phyloP scores from a whole-genome alignment of 768 basidiomycete species.

The Gymnopilus dilepis region DNA sequence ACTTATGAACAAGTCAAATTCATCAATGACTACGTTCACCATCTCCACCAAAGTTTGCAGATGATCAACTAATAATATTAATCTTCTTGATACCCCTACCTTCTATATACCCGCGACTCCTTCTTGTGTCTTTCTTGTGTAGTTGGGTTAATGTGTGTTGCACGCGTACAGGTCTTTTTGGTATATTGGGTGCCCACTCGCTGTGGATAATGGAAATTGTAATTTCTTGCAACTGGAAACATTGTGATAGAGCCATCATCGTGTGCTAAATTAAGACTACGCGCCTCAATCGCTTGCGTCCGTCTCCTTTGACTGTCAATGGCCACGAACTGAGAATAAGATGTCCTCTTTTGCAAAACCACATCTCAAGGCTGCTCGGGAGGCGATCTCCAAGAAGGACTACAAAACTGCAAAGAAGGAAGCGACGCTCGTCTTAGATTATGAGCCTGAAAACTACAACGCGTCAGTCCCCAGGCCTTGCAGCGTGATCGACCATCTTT shows the following conservation, averaged over 20 bases:
- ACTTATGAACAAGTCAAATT: slow-evolving; percentile 93
- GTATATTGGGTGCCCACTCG: no score
- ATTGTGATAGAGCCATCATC: no score
- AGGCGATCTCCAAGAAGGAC: slow-evolving; percentile 77
- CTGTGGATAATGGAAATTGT: not conserved
- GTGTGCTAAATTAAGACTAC: slow-evolving; percentile 2
- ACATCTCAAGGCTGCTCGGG: slow-evolving; percentile 82
- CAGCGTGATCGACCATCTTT: not conserved
- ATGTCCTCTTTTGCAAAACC: slow-evolving; percentile 56
- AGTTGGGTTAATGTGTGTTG: no score
- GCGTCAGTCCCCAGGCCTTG: slow-evolving; percentile 61
- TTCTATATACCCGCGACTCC: not conserved
- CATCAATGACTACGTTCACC: slow-evolving; percentile 76
- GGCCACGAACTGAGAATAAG: not conserved
- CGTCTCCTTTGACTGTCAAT: not conserved
- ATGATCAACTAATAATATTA: not conserved
- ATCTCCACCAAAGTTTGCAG: slow-evolving; percentile 29
- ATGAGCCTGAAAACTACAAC: slow-evolving; percentile 84
- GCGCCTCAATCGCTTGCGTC: not conserved
- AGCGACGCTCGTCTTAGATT: slow-evolving; percentile 68
- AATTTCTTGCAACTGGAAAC: no score
- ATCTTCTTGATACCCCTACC: slow-evolving; percentile 4
- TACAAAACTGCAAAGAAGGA: slow-evolving; percentile 69
- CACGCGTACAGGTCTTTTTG: no score
- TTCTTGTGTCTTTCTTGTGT: not conserved